Evolutionary conservation across 306 rosid species (phyloP).

Genomic region (Quillaja saponaria): DNA sequence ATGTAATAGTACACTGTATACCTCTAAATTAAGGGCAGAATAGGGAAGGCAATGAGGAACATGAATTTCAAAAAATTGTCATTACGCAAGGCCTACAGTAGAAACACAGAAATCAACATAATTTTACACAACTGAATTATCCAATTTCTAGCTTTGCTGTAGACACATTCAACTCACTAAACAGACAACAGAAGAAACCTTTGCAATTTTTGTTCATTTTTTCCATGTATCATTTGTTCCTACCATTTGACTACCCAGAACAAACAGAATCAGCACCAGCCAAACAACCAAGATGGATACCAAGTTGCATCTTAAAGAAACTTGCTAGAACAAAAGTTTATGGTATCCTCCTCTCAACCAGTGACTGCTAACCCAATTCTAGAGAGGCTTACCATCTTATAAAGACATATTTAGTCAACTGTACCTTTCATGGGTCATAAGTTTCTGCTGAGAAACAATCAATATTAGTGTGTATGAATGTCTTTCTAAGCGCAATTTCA

Average conservation of each 20-base stretch:
- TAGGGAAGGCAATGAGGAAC: slow-evolving; percentile 7
- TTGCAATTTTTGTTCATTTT: slow-evolving; percentile 12
- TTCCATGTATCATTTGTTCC: slow-evolving; percentile 1
- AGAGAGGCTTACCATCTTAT: background rate
- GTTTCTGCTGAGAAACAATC: background rate
- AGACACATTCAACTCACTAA: background rate
- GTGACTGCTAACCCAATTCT: too few relatives aligned
- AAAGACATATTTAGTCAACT: slow-evolving; percentile 4
- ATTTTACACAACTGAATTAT: slow-evolving; percentile 8
- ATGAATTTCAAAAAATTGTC: background rate
- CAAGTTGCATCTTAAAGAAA: too few relatives aligned
- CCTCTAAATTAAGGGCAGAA: slow-evolving; percentile 12
- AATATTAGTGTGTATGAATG: background rate
- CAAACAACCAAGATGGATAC: background rate
- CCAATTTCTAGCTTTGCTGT: background rate
- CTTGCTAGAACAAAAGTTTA: too few relatives aligned
- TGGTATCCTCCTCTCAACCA: too few relatives aligned
- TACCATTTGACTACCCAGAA: slow-evolving; percentile 6
- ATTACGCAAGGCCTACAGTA: slow-evolving; percentile 17
- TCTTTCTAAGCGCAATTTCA: background rate
- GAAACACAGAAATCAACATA: slow-evolving; percentile 9
- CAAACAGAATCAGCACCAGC: slow-evolving; percentile 15
- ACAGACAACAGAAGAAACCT: slow-evolving; percentile 10
- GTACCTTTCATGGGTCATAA: background rate
- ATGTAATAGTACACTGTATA: too few relatives aligned